These are phyloP conservation scores for Cladosporium phlei DNA, from an alignment of 2,329 filamentous ascomycete genomes.

Conservation along the genomic window DNA sequence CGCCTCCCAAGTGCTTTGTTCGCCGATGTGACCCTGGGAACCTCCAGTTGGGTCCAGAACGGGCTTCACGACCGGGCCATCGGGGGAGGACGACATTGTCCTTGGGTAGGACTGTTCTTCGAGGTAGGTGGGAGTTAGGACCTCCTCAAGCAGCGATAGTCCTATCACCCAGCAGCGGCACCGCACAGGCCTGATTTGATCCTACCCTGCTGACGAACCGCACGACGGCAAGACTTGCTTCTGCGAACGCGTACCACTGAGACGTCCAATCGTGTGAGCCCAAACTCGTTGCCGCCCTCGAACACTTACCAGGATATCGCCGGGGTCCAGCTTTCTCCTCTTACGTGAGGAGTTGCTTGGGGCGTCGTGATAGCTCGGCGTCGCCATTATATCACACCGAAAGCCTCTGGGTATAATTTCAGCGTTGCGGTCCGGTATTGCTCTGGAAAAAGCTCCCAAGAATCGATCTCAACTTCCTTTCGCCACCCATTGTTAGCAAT, in stretches of 20 bases:
- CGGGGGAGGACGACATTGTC: background rate
- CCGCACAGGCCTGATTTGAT: constrained; percentile 1
- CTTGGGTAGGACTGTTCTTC: background rate
- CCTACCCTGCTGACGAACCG: constrained; percentile 12
- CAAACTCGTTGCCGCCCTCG: background rate
- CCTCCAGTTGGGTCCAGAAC: constrained; percentile 1
- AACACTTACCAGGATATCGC: constrained; percentile 6
- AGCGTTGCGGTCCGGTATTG: background rate
- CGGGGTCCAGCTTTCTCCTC: constrained; percentile 3
- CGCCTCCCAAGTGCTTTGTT: constrained; percentile 5
- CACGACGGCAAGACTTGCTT: constrained; percentile 12
- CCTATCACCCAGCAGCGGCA: background rate
- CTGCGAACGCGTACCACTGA: constrained; percentile 3
- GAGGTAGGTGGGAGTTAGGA: background rate
- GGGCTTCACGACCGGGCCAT: background rate
- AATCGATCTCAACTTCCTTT: background rate
- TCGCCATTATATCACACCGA: constrained; percentile 7
- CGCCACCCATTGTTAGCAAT: background rate
- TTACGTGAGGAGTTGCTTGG: constrained; percentile 8
- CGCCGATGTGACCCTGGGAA: constrained; percentile 4
- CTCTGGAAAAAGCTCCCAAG: background rate
- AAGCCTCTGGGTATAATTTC: background rate
- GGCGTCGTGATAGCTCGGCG: constrained; percentile 2
- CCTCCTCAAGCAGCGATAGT: constrained; percentile 8
- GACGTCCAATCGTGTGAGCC: constrained; percentile 1